A percentile compares a stretch with the other conserved stretches of the same genome.
These are phyloP conservation scores for Gleditsia sinensis DNA, from an alignment of 306 rosid genomes.

Conservation along the genomic window DNA sequence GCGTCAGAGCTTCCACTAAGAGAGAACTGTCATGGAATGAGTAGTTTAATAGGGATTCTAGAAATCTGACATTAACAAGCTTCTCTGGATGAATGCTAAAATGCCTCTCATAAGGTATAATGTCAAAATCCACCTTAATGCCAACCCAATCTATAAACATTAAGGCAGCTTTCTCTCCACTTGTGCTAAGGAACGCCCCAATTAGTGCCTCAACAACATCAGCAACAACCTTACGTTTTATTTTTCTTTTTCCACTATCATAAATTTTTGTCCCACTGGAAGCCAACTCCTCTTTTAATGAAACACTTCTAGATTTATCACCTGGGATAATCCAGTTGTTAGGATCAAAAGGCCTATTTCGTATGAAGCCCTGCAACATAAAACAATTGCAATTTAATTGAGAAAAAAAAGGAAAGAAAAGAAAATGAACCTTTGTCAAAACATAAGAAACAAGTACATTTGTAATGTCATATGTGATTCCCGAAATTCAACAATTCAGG, in stretches of 20 bases:
- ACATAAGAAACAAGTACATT: background rate
- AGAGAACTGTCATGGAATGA: constrained; percentile 59
- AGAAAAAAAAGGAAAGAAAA: background rate
- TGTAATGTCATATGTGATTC: constrained; percentile 2
- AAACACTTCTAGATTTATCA: constrained; percentile 28
- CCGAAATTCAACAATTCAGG: background rate
- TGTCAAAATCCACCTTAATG: constrained; percentile 57
- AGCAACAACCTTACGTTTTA: constrained; percentile 62
- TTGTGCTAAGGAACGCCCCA: constrained; percentile 76
- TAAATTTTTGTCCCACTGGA: constrained; percentile 36
- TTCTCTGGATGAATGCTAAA: constrained; percentile 44
- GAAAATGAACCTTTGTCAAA: background rate
- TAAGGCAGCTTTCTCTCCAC: constrained; percentile 74
- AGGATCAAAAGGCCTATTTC: constrained; percentile 64
- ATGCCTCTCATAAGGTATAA: constrained; percentile 45
- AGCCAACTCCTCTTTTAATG: constrained; percentile 45
- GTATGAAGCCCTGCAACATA: constrained; percentile 75
- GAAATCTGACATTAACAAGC: constrained; percentile 46
- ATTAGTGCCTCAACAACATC: constrained; percentile 94
- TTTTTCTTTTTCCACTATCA: constrained; percentile 46
- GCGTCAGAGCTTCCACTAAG: constrained; percentile 83
- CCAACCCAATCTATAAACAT: constrained; percentile 76
- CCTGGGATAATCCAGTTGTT: constrained; percentile 74
- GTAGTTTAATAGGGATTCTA: constrained; percentile 65
- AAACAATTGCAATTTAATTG: constrained; percentile 14